Conservation (phyloP, 2,329 filamentous ascomycete species). For the Colletotrichum musicola region DNA sequence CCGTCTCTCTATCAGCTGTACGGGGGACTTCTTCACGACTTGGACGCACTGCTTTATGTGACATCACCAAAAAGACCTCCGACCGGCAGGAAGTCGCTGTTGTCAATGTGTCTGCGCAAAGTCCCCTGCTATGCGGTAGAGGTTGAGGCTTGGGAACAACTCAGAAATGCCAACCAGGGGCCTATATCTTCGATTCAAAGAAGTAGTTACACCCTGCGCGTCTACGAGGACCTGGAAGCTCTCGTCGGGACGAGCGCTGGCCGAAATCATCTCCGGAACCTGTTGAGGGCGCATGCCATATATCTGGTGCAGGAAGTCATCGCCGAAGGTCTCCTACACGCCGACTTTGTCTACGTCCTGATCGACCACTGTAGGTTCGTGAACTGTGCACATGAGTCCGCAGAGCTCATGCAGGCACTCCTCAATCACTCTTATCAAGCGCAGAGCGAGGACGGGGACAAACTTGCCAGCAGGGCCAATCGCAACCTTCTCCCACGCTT, state of each 20-base stretch:
- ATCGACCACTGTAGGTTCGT: conserved; percentile 56
- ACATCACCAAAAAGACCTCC: conserved; percentile 36
- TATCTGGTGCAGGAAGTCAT: conserved; percentile 57
- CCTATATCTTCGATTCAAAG: conserved; percentile 50
- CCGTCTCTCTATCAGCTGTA: conserved; percentile 47
- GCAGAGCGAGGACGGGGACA: not conserved
- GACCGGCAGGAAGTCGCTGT: conserved; percentile 51
- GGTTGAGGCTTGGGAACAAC: conserved; percentile 57
- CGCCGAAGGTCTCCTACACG: conserved; percentile 55
- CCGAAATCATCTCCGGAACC: conserved; percentile 59
- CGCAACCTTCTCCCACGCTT: not conserved
- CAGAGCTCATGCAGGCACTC: conserved; percentile 54
- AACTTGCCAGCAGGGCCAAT: not conserved
- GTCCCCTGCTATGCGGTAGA: conserved; percentile 61
- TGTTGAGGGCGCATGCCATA: conserved; percentile 62
- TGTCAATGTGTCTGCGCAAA: conserved; percentile 62
- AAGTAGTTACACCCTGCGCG: conserved; percentile 55
- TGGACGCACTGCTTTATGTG: conserved; percentile 46
- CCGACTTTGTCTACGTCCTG: conserved; percentile 55
- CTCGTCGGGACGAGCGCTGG: conserved; percentile 55
- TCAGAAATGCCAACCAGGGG: conserved; percentile 53
- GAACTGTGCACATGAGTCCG: conserved; percentile 54
- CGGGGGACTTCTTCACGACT: conserved; percentile 49
- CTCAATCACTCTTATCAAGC: conserved; percentile 45
- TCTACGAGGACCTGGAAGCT: conserved; percentile 63